These are phyloP conservation scores for Colletotrichum siamense DNA, from an alignment of 2,329 filamentous ascomycete genomes.

Conservation along the genomic window DNA sequence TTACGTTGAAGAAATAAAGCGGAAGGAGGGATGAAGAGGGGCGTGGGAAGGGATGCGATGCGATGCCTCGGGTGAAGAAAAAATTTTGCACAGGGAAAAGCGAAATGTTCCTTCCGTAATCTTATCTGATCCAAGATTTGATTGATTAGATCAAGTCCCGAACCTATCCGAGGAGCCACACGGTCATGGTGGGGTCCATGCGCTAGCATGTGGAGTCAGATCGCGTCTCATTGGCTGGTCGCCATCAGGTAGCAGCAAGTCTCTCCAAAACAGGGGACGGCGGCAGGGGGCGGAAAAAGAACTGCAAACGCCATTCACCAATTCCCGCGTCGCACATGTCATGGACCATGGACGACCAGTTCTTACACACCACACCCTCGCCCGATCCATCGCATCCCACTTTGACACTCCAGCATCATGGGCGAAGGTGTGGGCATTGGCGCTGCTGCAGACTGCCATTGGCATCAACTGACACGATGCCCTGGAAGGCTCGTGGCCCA, in stretches of 20 bases:
- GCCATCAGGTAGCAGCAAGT: neutral
- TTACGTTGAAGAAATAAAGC: neutral
- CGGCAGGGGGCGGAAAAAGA: neutral
- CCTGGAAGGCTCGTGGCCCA: neutral
- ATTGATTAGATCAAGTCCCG: constrained; percentile 22
- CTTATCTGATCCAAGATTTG: constrained; percentile 24
- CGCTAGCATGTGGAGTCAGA: neutral
- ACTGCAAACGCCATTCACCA: constrained; percentile 4
- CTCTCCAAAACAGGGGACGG: neutral
- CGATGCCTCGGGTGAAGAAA: neutral
- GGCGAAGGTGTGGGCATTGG: neutral
- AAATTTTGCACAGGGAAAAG: constrained; percentile 2
- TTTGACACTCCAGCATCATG: neutral
- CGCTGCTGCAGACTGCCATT: neutral
- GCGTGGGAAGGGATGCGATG: neutral
- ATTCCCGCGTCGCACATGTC: neutral
- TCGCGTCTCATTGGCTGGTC: neutral
- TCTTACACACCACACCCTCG: neutral
- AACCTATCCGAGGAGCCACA: neutral
- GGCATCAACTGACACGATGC: neutral
- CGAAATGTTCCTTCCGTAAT: constrained; percentile 10
- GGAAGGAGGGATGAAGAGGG: neutral
- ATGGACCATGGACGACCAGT: neutral
- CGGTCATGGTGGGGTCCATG: neutral
- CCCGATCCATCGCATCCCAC: constrained; percentile 9